Evolutionary conservation across 495 filamentous ascomycete genomes (phyloP).

Genomic region (Tetracladium marchalianum): DNA sequence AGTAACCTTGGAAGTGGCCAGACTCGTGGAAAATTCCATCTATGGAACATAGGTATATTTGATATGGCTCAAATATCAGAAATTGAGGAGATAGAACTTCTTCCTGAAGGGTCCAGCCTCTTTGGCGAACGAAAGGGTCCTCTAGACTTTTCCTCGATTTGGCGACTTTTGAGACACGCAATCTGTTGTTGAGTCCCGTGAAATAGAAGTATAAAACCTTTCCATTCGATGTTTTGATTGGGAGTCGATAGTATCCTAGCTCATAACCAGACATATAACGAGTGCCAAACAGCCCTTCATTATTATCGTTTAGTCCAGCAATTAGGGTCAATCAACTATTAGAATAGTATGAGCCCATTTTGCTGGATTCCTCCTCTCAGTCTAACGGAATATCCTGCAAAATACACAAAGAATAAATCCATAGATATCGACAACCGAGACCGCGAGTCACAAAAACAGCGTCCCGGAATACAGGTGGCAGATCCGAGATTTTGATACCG

Average conservation of each 20-base stretch:
- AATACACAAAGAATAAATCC: slow-evolving; percentile 16
- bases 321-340: slow-evolving; percentile 11
- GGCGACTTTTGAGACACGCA: no score
- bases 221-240: no score
- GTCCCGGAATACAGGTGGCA: slow-evolving; percentile 12
- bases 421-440: slow-evolving; percentile 11
- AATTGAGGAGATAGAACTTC: background rate
- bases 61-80: no score
- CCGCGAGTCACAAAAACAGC: slow-evolving; percentile 8
- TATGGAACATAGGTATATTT: no score
- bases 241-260: no score
- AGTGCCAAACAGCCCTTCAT: background rate
- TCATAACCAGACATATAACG: no score
- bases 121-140: background rate
- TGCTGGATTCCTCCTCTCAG: slow-evolving; percentile 7
- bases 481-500: background rate
- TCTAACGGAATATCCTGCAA: slow-evolving; percentile 12
- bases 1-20: no score
- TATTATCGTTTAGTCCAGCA: slow-evolving; percentile 2
- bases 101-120: background rate
- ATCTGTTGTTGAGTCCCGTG: no score
- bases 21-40: no score
- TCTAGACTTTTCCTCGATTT: no score
- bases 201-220: no score
- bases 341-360: slow-evolving; percentile 14